Conservation (phyloP, 208 protist genomes). For the Wallacemonas sp. region DNA sequence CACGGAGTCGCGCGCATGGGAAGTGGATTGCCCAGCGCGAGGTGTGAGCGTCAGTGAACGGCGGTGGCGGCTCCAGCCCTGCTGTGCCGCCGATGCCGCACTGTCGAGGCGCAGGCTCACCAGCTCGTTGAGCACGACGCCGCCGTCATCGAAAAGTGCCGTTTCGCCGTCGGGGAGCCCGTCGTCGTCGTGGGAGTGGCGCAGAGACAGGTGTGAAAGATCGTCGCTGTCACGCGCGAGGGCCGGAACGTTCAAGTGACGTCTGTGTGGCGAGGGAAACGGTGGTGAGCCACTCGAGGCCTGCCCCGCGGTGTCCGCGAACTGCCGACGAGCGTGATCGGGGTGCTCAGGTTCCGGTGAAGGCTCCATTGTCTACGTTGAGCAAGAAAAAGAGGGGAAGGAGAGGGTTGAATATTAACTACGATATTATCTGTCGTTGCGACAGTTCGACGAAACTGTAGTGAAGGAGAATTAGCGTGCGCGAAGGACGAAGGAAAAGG, state of each 20-base stretch:
- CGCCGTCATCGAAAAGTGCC: conserved; percentile 3
- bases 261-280: too few species aligned
- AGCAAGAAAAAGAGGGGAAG: not conserved
- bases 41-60: not conserved
- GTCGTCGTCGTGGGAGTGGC: too few species aligned
- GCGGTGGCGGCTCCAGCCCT: not conserved
- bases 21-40: not conserved
- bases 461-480: too few species aligned
- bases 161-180: not conserved
- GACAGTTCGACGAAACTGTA: too few species aligned
- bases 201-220: too few species aligned
- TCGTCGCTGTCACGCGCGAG: too few species aligned
- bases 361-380: not conserved
- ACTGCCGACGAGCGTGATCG: not conserved
- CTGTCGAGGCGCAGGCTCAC: not conserved
- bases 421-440: too few species aligned
- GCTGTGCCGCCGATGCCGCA: not conserved
- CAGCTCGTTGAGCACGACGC: conserved; percentile 4
- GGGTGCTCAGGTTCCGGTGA: not conserved
- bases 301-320: not conserved
- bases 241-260: too few species aligned
- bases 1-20: not conserved
- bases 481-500: not conserved
- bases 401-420: too few species aligned
- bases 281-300: too few species aligned